A percentile compares a stretch with the other conserved stretches of the same genome.
phyloP scores from a whole-genome alignment of 2,329 filamentous ascomycete genomes.

The Aschersonia sp. region DNA sequence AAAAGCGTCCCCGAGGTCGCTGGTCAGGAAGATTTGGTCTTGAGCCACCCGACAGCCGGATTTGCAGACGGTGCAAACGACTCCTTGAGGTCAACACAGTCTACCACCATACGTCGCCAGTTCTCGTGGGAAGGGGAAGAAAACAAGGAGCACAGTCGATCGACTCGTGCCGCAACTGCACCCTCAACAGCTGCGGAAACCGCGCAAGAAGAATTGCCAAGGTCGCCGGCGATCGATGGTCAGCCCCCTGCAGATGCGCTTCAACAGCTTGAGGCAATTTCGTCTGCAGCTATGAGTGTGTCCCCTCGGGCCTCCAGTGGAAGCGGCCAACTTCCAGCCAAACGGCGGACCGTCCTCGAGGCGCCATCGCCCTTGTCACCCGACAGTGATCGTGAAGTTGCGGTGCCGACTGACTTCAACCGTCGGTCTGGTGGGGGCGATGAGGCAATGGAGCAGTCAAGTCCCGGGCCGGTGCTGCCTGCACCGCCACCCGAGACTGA shows the following conservation, averaged over 20 bases:
- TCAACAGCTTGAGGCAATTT: neutral
- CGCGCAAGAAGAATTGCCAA: neutral
- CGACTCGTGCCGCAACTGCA: neutral
- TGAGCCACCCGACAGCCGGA: neutral
- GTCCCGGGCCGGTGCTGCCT: conserved; percentile 19
- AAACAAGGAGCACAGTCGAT: neutral
- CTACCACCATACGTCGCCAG: conserved; percentile 10
- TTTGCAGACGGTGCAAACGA: neutral
- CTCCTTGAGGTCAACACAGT: conserved; percentile 1
- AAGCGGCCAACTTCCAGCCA: neutral
- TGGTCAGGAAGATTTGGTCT: neutral
- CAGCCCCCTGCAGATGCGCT: neutral
- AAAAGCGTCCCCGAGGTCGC: conserved; percentile 1
- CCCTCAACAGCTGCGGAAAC: neutral
- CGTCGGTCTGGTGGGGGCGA: conserved; percentile 29
- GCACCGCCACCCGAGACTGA: conserved; percentile 24
- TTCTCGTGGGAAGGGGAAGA: conserved; percentile 24
- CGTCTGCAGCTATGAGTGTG: neutral
- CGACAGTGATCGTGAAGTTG: conserved; percentile 14
- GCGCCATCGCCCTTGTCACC: conserved; percentile 29
- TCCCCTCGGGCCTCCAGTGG: neutral
- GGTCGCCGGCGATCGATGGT: neutral
- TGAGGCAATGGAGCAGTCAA: conserved; percentile 21
- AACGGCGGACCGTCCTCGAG: conserved; percentile 15
- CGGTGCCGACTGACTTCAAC: conserved; percentile 10